phyloP scores from a whole-genome alignment of 768 basidiomycete genomes.

The Tricholomella constricta region DNA sequence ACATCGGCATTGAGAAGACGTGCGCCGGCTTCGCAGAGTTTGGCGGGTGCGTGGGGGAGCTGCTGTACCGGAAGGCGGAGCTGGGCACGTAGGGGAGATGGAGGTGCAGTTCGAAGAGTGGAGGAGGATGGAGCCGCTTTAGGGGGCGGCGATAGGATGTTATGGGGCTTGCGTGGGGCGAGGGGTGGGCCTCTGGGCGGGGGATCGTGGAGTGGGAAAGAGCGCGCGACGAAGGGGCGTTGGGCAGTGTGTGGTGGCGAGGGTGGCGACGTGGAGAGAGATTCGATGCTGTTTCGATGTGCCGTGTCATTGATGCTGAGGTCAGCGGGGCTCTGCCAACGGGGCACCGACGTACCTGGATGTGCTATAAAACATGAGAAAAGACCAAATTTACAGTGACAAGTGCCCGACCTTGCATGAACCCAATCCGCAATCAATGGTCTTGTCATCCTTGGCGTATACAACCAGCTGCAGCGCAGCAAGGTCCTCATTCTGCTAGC shows the following conservation, averaged over 20 bases:
- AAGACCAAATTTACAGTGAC: too few species aligned
- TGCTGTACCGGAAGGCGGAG: slow-evolving; percentile 8
- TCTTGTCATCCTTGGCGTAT: slow-evolving; percentile 61
- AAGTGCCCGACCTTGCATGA: slow-evolving; percentile 64
- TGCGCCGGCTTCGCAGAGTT: slow-evolving; percentile 47
- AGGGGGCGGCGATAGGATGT: slow-evolving; percentile 33
- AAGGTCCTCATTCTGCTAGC: too few species aligned
- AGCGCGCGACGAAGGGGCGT: slow-evolving; percentile 41
- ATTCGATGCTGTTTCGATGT: slow-evolving; percentile 9
- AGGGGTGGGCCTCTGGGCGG: slow-evolving; percentile 44
- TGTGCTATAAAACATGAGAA: neutral
- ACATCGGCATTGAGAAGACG: slow-evolving; percentile 64
- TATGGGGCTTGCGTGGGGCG: slow-evolving; percentile 45
- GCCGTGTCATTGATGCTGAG: slow-evolving; percentile 2
- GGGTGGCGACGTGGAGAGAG: neutral
- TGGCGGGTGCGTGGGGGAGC: slow-evolving; percentile 18
- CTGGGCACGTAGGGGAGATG: slow-evolving; percentile 15
- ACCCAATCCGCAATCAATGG: slow-evolving; percentile 66
- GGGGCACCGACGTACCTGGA: too few species aligned
- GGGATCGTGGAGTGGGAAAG: slow-evolving; percentile 9
- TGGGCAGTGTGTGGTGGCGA: slow-evolving; percentile 27
- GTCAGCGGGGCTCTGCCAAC: slow-evolving; percentile 11
- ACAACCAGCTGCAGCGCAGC: slow-evolving; percentile 67
- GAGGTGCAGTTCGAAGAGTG: slow-evolving; percentile 21
- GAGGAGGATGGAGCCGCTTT: slow-evolving; percentile 31